Base-by-base conservation (phyloP, 352 stramenopile species). In the Aphanomyces euteiches region DNA sequence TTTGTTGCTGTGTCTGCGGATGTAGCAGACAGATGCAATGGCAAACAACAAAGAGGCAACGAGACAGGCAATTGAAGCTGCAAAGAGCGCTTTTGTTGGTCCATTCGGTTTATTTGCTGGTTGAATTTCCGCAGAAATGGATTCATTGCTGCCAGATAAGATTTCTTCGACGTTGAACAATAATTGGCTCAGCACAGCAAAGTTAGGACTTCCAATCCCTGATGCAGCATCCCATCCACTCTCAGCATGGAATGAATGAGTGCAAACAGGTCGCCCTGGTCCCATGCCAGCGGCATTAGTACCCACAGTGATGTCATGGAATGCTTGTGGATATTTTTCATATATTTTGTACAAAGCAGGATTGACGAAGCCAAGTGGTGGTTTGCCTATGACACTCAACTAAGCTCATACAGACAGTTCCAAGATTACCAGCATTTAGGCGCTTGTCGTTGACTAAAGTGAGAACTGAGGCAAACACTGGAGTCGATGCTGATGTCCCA, bases 181-280 rank as follows among this genome's bases (percentile, higher is more conserved):
- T 7, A 72, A 38, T n/a, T 68, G n/a, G 21, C 56, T 68, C 10
- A 83, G 57, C 19, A 75, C 48, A 7, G 15, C 67, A 59, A 95
- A 96, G 72, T 96, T 93, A 34, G 89, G 85, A 10, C 84, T 92
- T 3, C 91, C 91, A 3, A 96, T 77, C 6, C 92, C 92, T 1
- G 90, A 91, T 3, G 81, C 84, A 0, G 92, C 87, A 72, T 98
- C 92, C 91, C 91, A 98, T 3, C 92, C 92, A 38, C 74, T 75
- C 6, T 84, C 73, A 37, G 92, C 90, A 47, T 80, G 82, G 65
- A 97, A 98, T 13, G 85, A 92, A 34, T 93, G 75, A 7, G 78
- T 59, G 58, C 89, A 97, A n/a, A 84, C 71, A 19, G 57, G 56
- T 36, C 70, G 56, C 7, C 48, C 40, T 3, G 61, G 73, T 15